phyloP scores from a whole-genome alignment of 2,329 filamentous ascomycete genomes.

The Ophiostoma sp. region DNA sequence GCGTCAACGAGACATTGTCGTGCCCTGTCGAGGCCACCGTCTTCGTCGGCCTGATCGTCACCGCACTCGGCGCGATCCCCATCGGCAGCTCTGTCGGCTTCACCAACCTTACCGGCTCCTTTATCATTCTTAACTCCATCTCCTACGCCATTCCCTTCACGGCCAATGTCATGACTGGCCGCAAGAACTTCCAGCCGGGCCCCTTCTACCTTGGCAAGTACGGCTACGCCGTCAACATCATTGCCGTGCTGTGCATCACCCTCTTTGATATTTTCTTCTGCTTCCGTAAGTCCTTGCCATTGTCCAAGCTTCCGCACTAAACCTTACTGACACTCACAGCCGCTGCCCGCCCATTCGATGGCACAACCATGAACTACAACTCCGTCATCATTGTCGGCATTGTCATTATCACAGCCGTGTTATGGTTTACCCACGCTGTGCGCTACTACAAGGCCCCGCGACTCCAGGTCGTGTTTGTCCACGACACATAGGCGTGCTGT shows the following conservation, averaged over 20 bases:
- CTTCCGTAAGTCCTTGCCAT: slow-evolving; percentile 43
- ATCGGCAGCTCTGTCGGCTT: slow-evolving; percentile 51
- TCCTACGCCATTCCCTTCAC: slow-evolving; percentile 47
- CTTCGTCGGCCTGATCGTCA: slow-evolving; percentile 47
- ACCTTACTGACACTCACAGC: not conserved
- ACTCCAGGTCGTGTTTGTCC: slow-evolving; percentile 9
- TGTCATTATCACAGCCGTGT: slow-evolving; percentile 41
- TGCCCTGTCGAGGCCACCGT: slow-evolving; percentile 56
- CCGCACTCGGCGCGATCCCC: slow-evolving; percentile 52
- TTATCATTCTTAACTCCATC: slow-evolving; percentile 51
- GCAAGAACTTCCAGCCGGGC: slow-evolving; percentile 47
- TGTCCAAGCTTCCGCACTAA: not conserved
- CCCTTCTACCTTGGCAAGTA: slow-evolving; percentile 49
- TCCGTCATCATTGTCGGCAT: slow-evolving; percentile 49
- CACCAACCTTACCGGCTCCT: slow-evolving; percentile 52
- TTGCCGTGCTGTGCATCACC: slow-evolving; percentile 48
- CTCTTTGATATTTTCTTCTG: slow-evolving; percentile 56
- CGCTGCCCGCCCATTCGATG: slow-evolving; percentile 15
- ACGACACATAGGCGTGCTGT: slow-evolving; percentile 7
- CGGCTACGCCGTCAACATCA: slow-evolving; percentile 46
- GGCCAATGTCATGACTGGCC: slow-evolving; percentile 48
- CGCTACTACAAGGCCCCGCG: slow-evolving; percentile 12
- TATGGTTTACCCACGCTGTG: slow-evolving; percentile 39
- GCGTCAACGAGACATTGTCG: slow-evolving; percentile 48
- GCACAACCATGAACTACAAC: slow-evolving; percentile 46